Base-by-base conservation (phyloP, 495 filamentous ascomycete species). In the Patellaria atrata region DNA sequence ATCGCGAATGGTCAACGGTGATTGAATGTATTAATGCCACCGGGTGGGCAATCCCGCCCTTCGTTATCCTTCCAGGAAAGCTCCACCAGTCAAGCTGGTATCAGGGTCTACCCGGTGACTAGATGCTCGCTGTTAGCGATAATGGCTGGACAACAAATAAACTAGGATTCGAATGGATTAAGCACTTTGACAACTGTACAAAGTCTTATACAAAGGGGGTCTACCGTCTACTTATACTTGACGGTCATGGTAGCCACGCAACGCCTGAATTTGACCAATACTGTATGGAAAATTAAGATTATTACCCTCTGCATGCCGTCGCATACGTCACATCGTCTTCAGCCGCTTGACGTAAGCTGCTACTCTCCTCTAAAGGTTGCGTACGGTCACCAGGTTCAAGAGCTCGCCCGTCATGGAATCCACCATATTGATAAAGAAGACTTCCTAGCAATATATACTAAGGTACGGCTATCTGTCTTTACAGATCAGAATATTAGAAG, bases 341-440 rank as follows among this genome's bases (percentile, higher is more conserved):
- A 48, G 27, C 45, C 45, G 11, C 32, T 45, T 8, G 45, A 48
- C 38, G 30, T 48, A 15, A 23, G 21, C 1, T 45, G 35, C 13
- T 45, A 45, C 26, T 13, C 22, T 10, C 42, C 35, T 4, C 22
- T 48, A 22, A 46, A 48, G 18, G 6, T 2, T 5, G 22, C 33
- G 14, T 41, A 44, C 21, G 14, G 27, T 9, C 25, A 37, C 13
- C 15, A 19, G n/a, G 17, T 37, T 3, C 3, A 22, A n/a, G n/a
- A 37, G 35, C 22, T 37, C 8, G 26, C 35, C 23, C 35, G 35
- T 17, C 11, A 29, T 14, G 8, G 15, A 3, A 17, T 29, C 35
- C 20, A 15, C 23, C 22, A 27, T 20, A 16, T 37, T 37, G 22
- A 29, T 18, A 37, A 37, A 25, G 11, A 4, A 33, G 35, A 37